Percentiles rank a stretch among this genome's conserved stretches.
phyloP scores from a whole-genome alignment of 176 grass and related monocot species.

The sorghum (Sorghum bicolor) region DNA sequence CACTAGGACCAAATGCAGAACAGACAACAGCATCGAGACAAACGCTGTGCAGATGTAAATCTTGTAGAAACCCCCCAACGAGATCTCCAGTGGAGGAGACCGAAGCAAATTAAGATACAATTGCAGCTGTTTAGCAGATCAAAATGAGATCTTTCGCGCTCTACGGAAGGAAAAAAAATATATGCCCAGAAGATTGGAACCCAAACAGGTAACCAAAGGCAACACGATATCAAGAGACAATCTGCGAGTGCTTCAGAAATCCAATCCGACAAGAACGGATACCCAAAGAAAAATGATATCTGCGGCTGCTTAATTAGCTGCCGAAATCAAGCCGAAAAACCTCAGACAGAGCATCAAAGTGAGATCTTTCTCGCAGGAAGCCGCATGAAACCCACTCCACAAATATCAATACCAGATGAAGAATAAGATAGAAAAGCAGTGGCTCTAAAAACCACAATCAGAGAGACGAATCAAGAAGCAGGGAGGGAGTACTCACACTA shows the following conservation, averaged over 20 bases:
- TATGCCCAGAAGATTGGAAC: neutral
- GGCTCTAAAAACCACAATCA: neutral
- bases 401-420: constrained; percentile 1
- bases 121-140: constrained; percentile 35
- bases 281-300: neutral
- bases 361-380: constrained; percentile 21
- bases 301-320: neutral
- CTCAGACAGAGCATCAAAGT: neutral
- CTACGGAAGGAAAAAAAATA: neutral
- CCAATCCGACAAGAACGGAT: neutral
- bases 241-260: neutral
- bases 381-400: neutral
- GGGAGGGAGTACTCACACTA: constrained; percentile 26
- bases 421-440: neutral
- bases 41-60: constrained; percentile 37
- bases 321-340: constrained; percentile 10
- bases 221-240: neutral
- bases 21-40: constrained; percentile 26
- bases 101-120: constrained; percentile 23
- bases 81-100: constrained; percentile 1
- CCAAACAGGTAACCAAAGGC: neutral
- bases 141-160: constrained; percentile 46
- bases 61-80: neutral
- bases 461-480: neutral
- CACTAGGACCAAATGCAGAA: constrained; percentile 36